Evolutionary conservation across 495 filamentous ascomycete species (phyloP).

Genomic region (Neurospora sp.): DNA sequence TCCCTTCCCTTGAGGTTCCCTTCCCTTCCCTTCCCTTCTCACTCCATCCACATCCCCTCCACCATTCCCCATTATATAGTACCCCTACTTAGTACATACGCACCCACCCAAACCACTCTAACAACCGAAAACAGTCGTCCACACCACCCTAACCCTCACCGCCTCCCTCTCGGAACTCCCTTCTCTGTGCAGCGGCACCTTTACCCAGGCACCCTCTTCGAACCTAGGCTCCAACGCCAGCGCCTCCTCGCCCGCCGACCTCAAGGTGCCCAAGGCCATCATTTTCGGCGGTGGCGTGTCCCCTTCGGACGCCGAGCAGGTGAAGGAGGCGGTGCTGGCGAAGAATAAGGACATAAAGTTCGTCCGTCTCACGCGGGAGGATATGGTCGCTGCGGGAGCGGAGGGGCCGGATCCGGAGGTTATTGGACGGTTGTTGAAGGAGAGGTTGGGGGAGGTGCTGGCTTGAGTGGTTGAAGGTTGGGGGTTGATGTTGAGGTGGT

Average conservation of each 20-base stretch:
- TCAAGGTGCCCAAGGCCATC: conserved; percentile 15
- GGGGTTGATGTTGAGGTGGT: background rate
- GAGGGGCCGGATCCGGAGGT: conserved; percentile 12
- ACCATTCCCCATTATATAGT: too few species aligned
- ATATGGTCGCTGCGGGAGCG: conserved; percentile 13
- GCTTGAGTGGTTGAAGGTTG: background rate
- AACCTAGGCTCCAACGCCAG: conserved; percentile 18
- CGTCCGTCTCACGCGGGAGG: conserved; percentile 14
- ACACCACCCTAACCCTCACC: conserved; percentile 13
- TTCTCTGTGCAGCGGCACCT: conserved; percentile 9
- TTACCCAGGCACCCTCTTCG: conserved; percentile 2
- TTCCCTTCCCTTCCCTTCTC: too few species aligned
- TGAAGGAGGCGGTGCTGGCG: conserved; percentile 10
- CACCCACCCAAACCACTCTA: too few species aligned
- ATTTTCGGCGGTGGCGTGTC: conserved; percentile 20
- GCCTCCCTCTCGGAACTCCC: conserved; percentile 17
- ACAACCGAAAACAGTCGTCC: too few species aligned
- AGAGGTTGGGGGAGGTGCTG: conserved; percentile 9
- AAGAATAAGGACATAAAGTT: conserved; percentile 7
- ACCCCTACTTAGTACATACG: too few species aligned
- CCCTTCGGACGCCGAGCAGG: conserved; percentile 8
- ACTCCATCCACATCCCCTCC: background rate
- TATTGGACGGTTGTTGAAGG: conserved; percentile 14
- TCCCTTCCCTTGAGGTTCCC: too few species aligned
- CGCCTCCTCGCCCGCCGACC: background rate